Evolutionary conservation across 1,284 basidiomycete species (phyloP).

Genomic region (Xerocomus nothofagi): DNA sequence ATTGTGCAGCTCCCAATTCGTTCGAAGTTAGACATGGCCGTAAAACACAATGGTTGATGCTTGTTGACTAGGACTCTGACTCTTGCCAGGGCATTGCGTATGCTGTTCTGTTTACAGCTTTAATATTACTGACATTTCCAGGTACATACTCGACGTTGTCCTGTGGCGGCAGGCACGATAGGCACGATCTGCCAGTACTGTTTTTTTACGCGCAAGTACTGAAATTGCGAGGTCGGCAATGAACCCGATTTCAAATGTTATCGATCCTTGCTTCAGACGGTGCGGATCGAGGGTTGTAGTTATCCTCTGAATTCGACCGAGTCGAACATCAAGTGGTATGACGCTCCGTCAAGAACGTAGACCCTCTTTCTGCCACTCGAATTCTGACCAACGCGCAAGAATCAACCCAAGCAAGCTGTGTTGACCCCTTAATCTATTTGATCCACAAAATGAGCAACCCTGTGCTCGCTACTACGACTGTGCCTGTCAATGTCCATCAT

Average conservation of each 20-base stretch:
- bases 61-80: neutral
- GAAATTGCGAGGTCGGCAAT: too few species aligned
- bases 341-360: neutral
- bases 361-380: neutral
- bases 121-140: neutral
- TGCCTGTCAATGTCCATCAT: neutral
- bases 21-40: too few species aligned
- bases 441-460: too few species aligned
- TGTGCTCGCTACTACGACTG: too few species aligned
- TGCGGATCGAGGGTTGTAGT: neutral
- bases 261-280: neutral
- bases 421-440: too few species aligned
- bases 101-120: neutral
- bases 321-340: neutral
- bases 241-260: neutral
- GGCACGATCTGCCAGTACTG: neutral
- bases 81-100: too few species aligned
- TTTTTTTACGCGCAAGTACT: neutral
- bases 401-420: neutral
- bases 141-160: too few species aligned
- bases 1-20: too few species aligned
- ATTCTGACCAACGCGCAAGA: neutral
- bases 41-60: neutral
- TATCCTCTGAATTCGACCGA: neutral
- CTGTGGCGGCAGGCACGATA: too few species aligned